A percentile compares a stretch with the other conserved stretches of the same genome.
These are phyloP conservation scores for Kentomonas sorsogonicus DNA, from an alignment of 208 protist genomes.

Conservation along the genomic window DNA sequence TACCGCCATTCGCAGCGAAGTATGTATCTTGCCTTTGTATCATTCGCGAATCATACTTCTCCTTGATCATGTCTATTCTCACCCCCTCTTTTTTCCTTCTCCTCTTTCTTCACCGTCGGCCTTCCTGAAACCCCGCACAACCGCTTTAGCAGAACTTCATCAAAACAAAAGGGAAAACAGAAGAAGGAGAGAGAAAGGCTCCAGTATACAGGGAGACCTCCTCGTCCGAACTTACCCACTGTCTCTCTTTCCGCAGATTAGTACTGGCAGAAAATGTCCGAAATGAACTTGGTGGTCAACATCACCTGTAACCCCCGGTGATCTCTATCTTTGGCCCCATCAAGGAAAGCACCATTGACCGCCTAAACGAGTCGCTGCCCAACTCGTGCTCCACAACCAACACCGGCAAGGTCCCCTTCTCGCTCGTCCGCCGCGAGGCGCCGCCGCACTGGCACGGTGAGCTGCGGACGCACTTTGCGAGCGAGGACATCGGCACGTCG, in stretches of 20 bases:
- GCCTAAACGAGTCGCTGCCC: constrained; percentile 76
- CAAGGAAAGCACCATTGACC: constrained; percentile 87
- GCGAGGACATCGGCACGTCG: constrained; percentile 83
- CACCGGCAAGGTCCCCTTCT: constrained; percentile 71
- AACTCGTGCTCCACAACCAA: constrained; percentile 81
- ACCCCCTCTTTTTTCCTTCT: constrained; percentile 15
- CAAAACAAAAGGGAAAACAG: no score
- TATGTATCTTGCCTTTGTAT: no score
- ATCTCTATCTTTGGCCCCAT: constrained; percentile 84
- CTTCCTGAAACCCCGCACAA: background rate
- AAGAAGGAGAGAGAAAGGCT: no score
- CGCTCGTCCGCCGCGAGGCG: constrained; percentile 63
- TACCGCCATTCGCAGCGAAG: no score
- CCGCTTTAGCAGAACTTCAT: background rate
- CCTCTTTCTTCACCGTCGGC: constrained; percentile 5
- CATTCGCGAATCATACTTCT: no score
- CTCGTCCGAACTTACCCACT: no score
- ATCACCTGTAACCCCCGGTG: constrained; percentile 88
- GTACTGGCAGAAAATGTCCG: constrained; percentile 30
- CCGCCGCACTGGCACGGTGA: constrained; percentile 86
- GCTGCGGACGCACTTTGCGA: constrained; percentile 80
- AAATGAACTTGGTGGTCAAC: constrained; percentile 88
- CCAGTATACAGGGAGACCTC: no score
- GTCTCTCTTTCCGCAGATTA: constrained; percentile 1
- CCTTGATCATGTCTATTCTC: no score